Base-by-base conservation (phyloP, 1,139 yeast species). In the Nematodospora anomalae region DNA sequence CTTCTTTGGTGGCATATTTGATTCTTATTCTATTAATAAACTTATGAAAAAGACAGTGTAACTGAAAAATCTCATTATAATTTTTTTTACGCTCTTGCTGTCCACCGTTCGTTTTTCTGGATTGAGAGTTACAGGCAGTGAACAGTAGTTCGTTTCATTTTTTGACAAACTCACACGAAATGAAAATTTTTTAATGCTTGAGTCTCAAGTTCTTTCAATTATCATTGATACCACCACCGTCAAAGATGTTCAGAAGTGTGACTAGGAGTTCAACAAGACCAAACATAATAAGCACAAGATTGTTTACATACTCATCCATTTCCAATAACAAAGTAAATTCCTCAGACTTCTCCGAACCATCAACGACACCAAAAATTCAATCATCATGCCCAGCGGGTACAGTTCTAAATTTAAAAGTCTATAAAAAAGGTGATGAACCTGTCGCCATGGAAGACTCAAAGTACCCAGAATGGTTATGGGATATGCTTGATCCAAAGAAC, bases 381-480 rank as follows among this genome's bases (percentile, higher is more conserved):
- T 74, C 80, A 3, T 64, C 76, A 2, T 75, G 81, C 50, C 60
- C 60, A 27, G 94, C 87, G 4, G 98, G 98, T 6, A 87, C 97
- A 0, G 73, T 76, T 10, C 71, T 92, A 47, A 86, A 86, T 52
- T 66, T 90, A 53, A 85, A 85, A 51, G 74, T 92, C 38, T 78
- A 75, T 55, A 89, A 89, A 57, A 71, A 74, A 26, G 95, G 94
- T 15, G 79, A 82, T 44, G 96, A 89, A 49, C 92, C 95, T n/a
- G 81, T 88, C 5, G 97, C 98, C 2, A 64, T 83, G 39, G 86
- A 83, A 44, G 97, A 92, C 55, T 67, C 71, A 27, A 96, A 90
- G 52, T 92, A 92, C 55, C 98, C 98, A 3, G 87, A 75, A 33
- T 92, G 97, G 97, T 74, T 92, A 41, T 92, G 98, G 98, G 78